Base-by-base conservation (phyloP, 345 rosid species). In the Erysimum cheiranthoides region DNA sequence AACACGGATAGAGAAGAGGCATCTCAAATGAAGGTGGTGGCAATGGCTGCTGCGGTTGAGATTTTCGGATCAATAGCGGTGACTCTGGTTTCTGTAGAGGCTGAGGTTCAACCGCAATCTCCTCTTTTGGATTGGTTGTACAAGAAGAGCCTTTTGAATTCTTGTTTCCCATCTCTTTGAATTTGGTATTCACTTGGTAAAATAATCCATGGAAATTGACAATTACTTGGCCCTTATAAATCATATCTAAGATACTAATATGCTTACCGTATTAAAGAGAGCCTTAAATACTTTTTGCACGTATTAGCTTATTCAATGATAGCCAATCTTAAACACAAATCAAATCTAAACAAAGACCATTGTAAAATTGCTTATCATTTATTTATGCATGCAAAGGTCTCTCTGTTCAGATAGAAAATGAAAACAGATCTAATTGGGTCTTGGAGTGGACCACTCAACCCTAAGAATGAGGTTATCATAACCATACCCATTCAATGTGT, bases 381-480 rank as follows among this genome's bases (percentile, higher is more conserved):
- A n/a, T n/a, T n/a, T n/a, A n/a, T n/a, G n/a, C n/a, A n/a, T n/a
- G n/a, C n/a, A n/a, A n/a, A n/a, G n/a, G n/a, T n/a, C n/a, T n/a
- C n/a, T n/a, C n/a, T n/a, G n/a, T n/a, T n/a, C n/a, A n/a, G n/a
- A n/a, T n/a, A 14, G 35, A n/a, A 35, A 62, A 62, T 42, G 25
- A 42, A 16, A 46, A 5, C 11, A 4, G 31, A 65, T 47, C 70
- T 65, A 78, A 54, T 43, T 78, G 11, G 70, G 0, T 66, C 78
- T 75, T 0, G 76, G 67, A 7, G 81, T 49, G 2, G 82, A 76
- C 85, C 84, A 78, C 13, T 78, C 83, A 30, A 76, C 84, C 2
- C 45, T 25, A 36, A 82, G 81, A 53, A 80, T 82, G 63, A 73
- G 86, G 51, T 80, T 76, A 62, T 85, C 88, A 43, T 84, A 82